Base-by-base conservation (phyloP, 129 eudicot species). In the Tagetes patula region DNA sequence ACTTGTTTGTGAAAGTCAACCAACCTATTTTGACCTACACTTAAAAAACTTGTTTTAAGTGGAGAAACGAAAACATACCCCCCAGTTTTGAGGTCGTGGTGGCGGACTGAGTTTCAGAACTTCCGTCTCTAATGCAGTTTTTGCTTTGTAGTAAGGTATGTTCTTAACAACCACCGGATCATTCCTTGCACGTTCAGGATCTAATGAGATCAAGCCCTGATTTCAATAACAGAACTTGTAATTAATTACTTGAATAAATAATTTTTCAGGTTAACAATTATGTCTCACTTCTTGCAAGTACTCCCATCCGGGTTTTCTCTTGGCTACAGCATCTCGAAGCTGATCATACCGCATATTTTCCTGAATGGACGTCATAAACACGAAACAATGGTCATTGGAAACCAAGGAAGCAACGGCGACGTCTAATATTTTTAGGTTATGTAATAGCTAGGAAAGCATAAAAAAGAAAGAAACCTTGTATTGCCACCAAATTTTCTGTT, bases 401-500 rank as follows among this genome's bases (percentile, higher is more conserved):
- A 59, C 48, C 37, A 66, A 10, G 38, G 31, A 46, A 75, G 34
- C 41, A 32, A 72, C 38, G 20, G 12, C 20, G 60, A 27, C 41
- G 47, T 47, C 9, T 36, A n/a, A 45, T 47, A n/a, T 30, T 49
- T 36, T 32, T 50, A 46, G 76, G 56, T 71, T 73, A 41, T 11
- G 5, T 5, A 62, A 13, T n/a, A 56, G 55, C 3, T 33, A 2
- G 8, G 3, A 67, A 67, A 53, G n/a, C 45, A 30, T 14, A 53
- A 53, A 53, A 14, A 30, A 32, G 38, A 58, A 3, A 80, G 4
- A 13, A 32, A 93, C 98, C 98, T 87, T 82, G 91, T 90, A 93
- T 69, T 93, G 90, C 96, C 92, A 90, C 98, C 98, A 93, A 56
- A 93, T 84, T 82, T 86, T 93, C 84, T 93, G 90, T 81, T 93